A percentile compares a stretch with the other conserved stretches of the same genome.
Evolutionary conservation across 2,329 filamentous ascomycete genomes (phyloP).

Genomic region (Amesomyces nigricolor): DNA sequence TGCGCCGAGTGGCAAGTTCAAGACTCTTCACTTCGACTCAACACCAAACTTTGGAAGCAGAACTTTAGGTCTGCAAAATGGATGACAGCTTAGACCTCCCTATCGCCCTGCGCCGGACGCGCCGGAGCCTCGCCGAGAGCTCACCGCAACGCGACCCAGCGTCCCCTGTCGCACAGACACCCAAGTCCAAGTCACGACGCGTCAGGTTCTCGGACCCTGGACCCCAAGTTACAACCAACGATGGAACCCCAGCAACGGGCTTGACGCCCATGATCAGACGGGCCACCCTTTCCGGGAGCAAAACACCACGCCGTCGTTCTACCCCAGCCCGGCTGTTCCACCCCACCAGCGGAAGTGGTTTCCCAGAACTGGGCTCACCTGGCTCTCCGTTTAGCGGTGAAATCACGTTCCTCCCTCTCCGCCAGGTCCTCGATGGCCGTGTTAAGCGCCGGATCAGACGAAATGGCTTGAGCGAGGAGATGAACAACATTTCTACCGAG

Average conservation of each 20-base stretch:
- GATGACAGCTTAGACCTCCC: constrained; percentile 40
- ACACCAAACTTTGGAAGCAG: neutral
- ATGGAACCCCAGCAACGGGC: constrained; percentile 43
- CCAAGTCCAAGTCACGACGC: constrained; percentile 37
- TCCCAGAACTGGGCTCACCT: constrained; percentile 1
- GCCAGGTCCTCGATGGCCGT: constrained; percentile 52
- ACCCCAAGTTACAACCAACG: constrained; percentile 28
- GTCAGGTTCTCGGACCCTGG: constrained; percentile 58
- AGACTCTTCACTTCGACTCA: too few species aligned
- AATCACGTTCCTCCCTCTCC: constrained; percentile 44
- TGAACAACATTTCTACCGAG: constrained; percentile 47
- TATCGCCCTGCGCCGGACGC: constrained; percentile 50
- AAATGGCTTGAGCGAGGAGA: constrained; percentile 53
- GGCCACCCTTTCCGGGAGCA: constrained; percentile 30
- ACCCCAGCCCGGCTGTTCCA: constrained; percentile 31
- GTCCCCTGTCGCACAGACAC: constrained; percentile 8
- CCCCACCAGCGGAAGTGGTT: constrained; percentile 18
- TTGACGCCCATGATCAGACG: constrained; percentile 55
- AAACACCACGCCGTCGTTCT: constrained; percentile 40
- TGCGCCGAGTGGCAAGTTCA: too few species aligned
- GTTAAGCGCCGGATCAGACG: constrained; percentile 52
- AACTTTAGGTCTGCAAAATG: constrained; percentile 27
- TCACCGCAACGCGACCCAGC: neutral
- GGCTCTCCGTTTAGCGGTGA: constrained; percentile 31
- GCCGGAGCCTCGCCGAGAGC: constrained; percentile 32